Base-by-base conservation (phyloP, 192 early-diverging fungal species). In the Backusella mclennaniae region DNA sequence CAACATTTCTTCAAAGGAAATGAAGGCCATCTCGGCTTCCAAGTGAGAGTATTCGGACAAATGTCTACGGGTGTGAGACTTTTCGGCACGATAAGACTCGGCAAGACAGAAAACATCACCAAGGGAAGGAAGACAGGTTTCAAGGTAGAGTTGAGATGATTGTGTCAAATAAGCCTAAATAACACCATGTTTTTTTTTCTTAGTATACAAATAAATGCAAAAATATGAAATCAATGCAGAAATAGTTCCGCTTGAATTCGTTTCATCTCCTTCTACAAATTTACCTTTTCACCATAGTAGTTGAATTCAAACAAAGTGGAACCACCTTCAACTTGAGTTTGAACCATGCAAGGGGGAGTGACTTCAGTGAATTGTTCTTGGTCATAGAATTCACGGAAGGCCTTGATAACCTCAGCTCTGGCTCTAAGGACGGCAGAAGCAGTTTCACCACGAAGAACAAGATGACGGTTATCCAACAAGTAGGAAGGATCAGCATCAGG, bases 251-350 rank as follows among this genome's bases (percentile, higher is more conserved):
- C 38, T 12, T 12, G 38, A 39, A 39, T 44, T 44, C 42, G 39
- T 41, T 11, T 4, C 12, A 44, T 17, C 12, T 36, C 19, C 0
- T 26, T 8, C n/a, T 46, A 15, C 4, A 39, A 73, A 66, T 79
- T 90, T 49, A 49, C 91, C 82, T 92, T 84, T 81, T 98, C 94
- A 41, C 95, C 97, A 77, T 99, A 99, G 86, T 99, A 99, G 80
- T 98, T 85, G 82, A 99, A 93, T 56, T 87, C 86, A 71, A 99
- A 99, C 70, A 99, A 88, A 8, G 97, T 99, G 44, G 91, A 91
- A 8, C 98, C 98, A 71, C 98, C 98, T 86, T 99, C 98, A 14
- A 98, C 97, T 84, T 98, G 96, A 46, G 97, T 99, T 87, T 99
- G 97, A 29, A 99, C 98, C 96, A 99, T 95, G 80, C 94, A 90